Base-by-base conservation (phyloP, 441 rosid species). In the Cnidoscolus chayamansa region DNA sequence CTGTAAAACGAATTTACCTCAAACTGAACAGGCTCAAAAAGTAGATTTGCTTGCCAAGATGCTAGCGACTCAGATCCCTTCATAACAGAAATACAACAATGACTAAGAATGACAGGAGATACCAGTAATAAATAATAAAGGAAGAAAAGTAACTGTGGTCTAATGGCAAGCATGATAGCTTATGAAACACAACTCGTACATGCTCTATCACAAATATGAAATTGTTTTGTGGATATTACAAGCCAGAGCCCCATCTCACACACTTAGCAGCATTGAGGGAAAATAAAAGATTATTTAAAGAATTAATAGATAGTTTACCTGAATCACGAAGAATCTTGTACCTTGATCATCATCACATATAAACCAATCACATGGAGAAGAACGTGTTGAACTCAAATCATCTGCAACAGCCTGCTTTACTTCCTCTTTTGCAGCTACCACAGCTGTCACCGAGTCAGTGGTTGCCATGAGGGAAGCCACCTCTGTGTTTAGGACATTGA, bases 361-460 rank as follows among this genome's bases (percentile, higher is more conserved):
- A 62, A 90, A 93, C 99, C 99, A 95, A 72, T 93, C 97, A 56
- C 97, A 93, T 13, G 98, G 96, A 0, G 97, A 90, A 8, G 91
- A 90, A 54, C 12, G 70, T 17, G 85, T 85, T 9, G 99, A 93
- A 55, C 85, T 93, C 64, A 95, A 76, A 83, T 88, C 96, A 81
- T 91, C 97, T 0, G 98, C 99, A 30, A 95, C 96, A 19, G 99
- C 99, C 73, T 95, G 99, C 81, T 92, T 95, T 71, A 85, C 94
- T 70, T 95, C 97, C 74, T 95, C 98, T 81, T 93, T 77, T 0
- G 97, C 98, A 57, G 98, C 96, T 51, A 95, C 98, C 53, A 95
- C 98, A 0, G 99, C 95, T 1, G 99, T 93, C 74, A 95, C 90
- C 1, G 99, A 93, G 80, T 95, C 98, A 40, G 97, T 90, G 58